phyloP scores from a whole-genome alignment of 345 rosid genomes.

The Brassica rapa region DNA sequence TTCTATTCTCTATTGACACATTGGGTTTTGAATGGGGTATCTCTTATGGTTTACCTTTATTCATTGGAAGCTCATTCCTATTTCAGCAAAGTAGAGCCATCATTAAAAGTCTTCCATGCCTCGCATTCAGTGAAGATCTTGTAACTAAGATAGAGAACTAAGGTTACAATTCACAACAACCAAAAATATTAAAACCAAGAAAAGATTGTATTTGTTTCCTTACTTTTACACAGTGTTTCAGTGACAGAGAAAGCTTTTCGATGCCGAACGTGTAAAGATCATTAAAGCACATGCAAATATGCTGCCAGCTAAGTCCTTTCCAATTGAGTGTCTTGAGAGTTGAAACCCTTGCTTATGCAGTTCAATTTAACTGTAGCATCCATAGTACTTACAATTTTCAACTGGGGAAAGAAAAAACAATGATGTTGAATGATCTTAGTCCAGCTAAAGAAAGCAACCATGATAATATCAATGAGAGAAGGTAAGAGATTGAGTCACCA shows the following conservation, averaged over 20 bases:
- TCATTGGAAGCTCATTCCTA: neutral
- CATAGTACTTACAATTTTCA: neutral
- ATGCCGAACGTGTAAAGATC: neutral
- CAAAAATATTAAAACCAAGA: no score
- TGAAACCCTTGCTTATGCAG: neutral
- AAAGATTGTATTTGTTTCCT: no score
- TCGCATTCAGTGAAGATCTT: neutral
- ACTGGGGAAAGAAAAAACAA: neutral
- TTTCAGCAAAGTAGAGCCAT: neutral
- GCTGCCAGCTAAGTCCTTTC: neutral
- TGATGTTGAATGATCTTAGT: neutral
- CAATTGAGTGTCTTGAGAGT: neutral
- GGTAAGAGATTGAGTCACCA: neutral
- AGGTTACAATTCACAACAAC: neutral
- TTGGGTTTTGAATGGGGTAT: neutral
- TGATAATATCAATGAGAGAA: neutral
- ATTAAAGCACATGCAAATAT: neutral
- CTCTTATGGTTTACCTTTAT: neutral
- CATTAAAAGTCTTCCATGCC: neutral
- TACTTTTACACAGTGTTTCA: no score
- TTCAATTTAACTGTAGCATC: neutral
- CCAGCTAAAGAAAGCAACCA: neutral
- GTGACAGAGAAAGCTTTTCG: no score
- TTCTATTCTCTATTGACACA: neutral
- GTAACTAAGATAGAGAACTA: neutral